Evolutionary conservation across 2,329 filamentous ascomycete genomes (phyloP).

Genomic region (Colletotrichum cordylinicola): DNA sequence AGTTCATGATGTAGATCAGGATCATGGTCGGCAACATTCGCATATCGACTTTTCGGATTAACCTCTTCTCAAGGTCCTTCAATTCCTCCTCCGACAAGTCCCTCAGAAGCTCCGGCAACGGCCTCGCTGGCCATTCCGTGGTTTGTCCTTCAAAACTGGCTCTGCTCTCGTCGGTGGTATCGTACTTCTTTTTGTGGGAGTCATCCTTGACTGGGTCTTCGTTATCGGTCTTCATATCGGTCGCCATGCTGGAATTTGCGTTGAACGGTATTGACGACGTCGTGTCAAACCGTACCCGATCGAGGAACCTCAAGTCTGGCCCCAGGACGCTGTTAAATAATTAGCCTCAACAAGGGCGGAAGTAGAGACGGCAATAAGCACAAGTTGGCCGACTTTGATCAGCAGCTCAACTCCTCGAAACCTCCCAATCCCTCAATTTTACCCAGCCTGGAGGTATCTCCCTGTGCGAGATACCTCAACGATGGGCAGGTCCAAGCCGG

Average conservation of each 20-base stretch:
- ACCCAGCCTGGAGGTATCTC: not conserved
- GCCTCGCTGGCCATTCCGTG: not conserved
- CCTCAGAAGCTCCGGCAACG: not conserved
- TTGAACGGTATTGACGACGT: not conserved
- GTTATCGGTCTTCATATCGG: not conserved
- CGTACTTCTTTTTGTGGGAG: not conserved
- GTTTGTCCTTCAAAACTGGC: not conserved
- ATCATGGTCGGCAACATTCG: slow-evolving; percentile 71
- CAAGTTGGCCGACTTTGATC: not conserved
- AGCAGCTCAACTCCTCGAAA: too few species aligned
- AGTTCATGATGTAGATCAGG: slow-evolving; percentile 75
- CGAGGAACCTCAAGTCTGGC: not conserved
- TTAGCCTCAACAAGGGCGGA: accelerated
- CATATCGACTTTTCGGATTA: slow-evolving; percentile 70
- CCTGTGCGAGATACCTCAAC: not conserved
- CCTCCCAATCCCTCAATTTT: not conserved
- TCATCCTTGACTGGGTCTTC: not conserved
- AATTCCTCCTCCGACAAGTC: slow-evolving; percentile 25
- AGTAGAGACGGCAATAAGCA: not conserved
- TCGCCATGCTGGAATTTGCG: not conserved
- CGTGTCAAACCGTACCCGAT: not conserved
- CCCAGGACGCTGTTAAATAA: not conserved
- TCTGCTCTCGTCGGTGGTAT: not conserved
- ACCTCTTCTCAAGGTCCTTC: slow-evolving; percentile 53
- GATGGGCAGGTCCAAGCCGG: not conserved